Conservation (phyloP, 2,329 filamentous ascomycete species). For the Phaeosphaeriaceae sp. region DNA sequence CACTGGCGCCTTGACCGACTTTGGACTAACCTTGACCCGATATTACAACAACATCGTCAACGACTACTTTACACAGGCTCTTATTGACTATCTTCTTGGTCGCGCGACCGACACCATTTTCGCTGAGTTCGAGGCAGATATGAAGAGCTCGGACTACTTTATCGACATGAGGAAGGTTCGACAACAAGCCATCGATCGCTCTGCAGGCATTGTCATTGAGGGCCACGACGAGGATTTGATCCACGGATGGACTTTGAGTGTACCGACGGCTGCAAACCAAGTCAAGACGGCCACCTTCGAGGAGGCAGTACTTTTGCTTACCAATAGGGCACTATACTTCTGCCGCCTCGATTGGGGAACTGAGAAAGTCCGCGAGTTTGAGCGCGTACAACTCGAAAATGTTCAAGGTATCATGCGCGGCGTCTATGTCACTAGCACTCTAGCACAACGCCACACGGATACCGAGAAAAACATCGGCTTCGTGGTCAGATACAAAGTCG, state of each 20-base stretch:
- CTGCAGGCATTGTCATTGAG: conserved; percentile 81
- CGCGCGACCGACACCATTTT: conserved; percentile 87
- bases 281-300: conserved; percentile 76
- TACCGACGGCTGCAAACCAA: conserved; percentile 75
- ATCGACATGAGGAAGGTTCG: conserved; percentile 85
- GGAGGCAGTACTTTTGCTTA: conserved; percentile 87
- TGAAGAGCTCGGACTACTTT: conserved; percentile 92
- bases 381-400: conserved; percentile 80
- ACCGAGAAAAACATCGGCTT: conserved; percentile 84
- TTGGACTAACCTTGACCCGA: conserved; percentile 84
- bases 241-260: conserved; percentile 87
- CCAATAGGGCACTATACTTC: conserved; percentile 83
- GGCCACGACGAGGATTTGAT: conserved; percentile 83
- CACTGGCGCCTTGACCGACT: conserved; percentile 87
- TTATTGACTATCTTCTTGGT: conserved; percentile 92
- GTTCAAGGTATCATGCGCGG: conserved; percentile 78
- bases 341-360: conserved; percentile 94
- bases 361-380: conserved; percentile 93
- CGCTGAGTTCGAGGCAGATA: conserved; percentile 90
- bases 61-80: conserved; percentile 94
- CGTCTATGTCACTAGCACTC: conserved; percentile 88
- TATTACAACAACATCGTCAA: conserved; percentile 91
- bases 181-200: conserved; percentile 88
- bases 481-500: conserved; percentile 77
- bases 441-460: conserved; percentile 79